Evolutionary conservation across 257 asterid genomes (phyloP).

Genomic region (Knoxia roxburghii): DNA sequence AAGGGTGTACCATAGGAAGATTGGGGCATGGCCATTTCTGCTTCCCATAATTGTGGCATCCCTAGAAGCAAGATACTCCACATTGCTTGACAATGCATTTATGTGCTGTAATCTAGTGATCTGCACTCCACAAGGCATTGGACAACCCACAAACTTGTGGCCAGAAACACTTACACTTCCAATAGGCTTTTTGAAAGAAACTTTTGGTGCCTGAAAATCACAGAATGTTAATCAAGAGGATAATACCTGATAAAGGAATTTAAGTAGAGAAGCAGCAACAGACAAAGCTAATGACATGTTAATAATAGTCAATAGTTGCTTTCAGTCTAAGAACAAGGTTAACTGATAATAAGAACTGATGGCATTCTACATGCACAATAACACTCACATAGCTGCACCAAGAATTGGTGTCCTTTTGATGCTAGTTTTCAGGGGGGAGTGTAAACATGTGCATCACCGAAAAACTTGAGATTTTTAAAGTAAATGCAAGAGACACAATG

Average conservation of each 20-base stretch:
- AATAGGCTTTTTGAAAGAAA: slow-evolving; percentile 82
- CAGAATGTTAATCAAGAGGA: background rate
- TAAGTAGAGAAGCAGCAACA: background rate
- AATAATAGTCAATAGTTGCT: background rate
- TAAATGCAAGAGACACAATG: background rate
- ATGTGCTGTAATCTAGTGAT: slow-evolving; percentile 69
- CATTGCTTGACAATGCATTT: slow-evolving; percentile 70
- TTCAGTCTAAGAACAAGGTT: background rate
- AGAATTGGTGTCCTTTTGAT: no score
- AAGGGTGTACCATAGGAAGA: slow-evolving; percentile 91
- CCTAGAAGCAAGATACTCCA: slow-evolving; percentile 93
- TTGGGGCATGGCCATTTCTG: slow-evolving; percentile 95
- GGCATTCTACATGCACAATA: background rate
- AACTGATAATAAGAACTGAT: background rate
- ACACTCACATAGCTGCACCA: background rate
- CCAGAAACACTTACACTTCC: slow-evolving; percentile 97
- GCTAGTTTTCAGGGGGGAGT: no score
- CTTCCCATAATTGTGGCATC: slow-evolving; percentile 99
- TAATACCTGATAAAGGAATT: background rate
- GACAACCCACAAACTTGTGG: slow-evolving; percentile 96
- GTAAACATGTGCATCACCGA: background rate
- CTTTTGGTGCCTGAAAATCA: slow-evolving; percentile 79
- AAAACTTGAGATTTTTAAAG: background rate
- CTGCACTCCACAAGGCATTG: slow-evolving; percentile 98
- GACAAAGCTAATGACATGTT: background rate